phyloP scores from a whole-genome alignment of 1,284 basidiomycete genomes.

The Thelephora terrestris region DNA sequence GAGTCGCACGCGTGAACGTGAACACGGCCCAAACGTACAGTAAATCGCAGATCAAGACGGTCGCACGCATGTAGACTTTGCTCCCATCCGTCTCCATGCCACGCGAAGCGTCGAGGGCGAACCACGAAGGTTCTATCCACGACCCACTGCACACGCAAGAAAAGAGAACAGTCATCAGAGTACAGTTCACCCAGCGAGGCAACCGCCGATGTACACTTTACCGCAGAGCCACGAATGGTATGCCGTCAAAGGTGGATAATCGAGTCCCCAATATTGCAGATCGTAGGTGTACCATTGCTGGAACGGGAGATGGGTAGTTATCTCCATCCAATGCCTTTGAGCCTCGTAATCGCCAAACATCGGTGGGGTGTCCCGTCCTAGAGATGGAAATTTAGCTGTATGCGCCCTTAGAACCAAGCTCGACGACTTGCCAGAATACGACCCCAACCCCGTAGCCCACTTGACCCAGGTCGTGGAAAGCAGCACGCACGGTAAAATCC shows the following conservation, averaged over 20 bases:
- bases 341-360: constrained; percentile 92
- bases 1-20: constrained; percentile 53
- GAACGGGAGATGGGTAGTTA: constrained; percentile 68
- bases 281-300: constrained; percentile 83
- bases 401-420: constrained; percentile 1
- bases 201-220: constrained; percentile 33
- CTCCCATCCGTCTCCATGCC: constrained; percentile 62
- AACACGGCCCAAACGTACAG: constrained; percentile 71
- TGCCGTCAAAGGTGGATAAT: constrained; percentile 88
- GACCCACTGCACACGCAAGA: constrained; percentile 58
- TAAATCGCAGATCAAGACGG: constrained; percentile 66
- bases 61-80: constrained; percentile 74
- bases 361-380: constrained; percentile 64
- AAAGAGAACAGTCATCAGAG: constrained; percentile 2
- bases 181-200: constrained; percentile 16
- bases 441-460: constrained; percentile 62
- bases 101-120: constrained; percentile 66
- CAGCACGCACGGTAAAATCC: constrained; percentile 46
- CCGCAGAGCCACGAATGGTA: constrained; percentile 80
- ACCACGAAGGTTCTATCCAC: constrained; percentile 63
- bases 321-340: constrained; percentile 90
- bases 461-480: constrained; percentile 48
- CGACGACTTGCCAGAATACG: constrained; percentile 65
- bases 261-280: constrained; percentile 84
- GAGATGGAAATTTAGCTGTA: constrained; percentile 1